Evolutionary conservation across 1,284 basidiomycete species (phyloP).

Genomic region (Fomitopsis schrenkii): DNA sequence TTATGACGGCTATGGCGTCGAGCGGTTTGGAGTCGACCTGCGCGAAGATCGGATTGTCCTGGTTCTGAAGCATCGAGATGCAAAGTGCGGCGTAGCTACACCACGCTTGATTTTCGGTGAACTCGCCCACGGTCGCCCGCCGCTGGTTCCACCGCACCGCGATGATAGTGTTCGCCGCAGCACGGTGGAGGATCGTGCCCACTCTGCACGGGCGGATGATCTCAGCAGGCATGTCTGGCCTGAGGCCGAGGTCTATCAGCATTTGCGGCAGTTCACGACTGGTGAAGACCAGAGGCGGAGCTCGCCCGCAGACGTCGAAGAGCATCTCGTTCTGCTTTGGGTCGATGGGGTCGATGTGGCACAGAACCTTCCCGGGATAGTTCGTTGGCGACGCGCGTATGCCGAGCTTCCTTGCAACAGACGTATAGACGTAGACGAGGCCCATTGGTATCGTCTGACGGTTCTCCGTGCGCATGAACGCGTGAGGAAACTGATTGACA

Average conservation of each 20-base stretch:
- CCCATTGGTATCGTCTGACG: constrained; percentile 56
- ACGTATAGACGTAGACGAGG: constrained; percentile 55
- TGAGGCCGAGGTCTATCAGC: constrained; percentile 26
- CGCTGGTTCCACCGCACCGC: constrained; percentile 6
- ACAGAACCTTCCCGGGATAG: constrained; percentile 48
- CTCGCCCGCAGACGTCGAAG: constrained; percentile 26
- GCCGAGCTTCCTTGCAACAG: constrained; percentile 46
- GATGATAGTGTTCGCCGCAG: constrained; percentile 14
- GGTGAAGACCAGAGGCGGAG: constrained; percentile 12
- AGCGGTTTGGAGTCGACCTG: constrained; percentile 12
- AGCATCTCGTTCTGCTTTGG: constrained; percentile 13
- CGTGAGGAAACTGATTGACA: constrained; percentile 55
- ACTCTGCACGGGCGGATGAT: constrained; percentile 7
- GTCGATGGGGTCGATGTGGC: constrained; percentile 14
- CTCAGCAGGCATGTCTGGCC: constrained; percentile 9
- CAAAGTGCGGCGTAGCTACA: constrained; percentile 8
- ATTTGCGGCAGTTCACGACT: constrained; percentile 24
- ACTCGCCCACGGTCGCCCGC: neutral
- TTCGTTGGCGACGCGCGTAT: constrained; percentile 49
- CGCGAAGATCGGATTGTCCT: constrained; percentile 3
- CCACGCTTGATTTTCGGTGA: constrained; percentile 5
- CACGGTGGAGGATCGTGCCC: constrained; percentile 11
- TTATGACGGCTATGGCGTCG: constrained; percentile 11
- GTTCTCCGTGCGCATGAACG: constrained; percentile 42
- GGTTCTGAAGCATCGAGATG: constrained; percentile 3